Base-by-base conservation (phyloP, 202 grass and related monocot genomes). In the Panicum virgatum region DNA sequence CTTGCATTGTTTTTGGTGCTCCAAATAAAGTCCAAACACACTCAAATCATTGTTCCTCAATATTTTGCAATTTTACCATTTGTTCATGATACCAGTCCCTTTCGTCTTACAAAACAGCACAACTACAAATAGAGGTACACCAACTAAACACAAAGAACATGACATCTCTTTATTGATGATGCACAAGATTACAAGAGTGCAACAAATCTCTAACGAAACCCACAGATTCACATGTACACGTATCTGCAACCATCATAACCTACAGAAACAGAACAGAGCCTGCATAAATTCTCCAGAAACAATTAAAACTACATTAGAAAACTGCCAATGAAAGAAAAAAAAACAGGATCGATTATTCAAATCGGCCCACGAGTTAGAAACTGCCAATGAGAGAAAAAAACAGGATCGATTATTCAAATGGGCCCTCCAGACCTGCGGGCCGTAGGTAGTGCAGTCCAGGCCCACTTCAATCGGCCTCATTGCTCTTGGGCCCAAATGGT, bases 201-300 rank as follows among this genome's bases (percentile, higher is more conserved):
- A 46, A 27, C 27, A 60, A 59, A 42, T 76, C n/a, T 45, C 23
- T 2, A 23, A 60, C 14, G 12, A 50, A 45, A 13, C 15, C 14
- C 0, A 42, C 18, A 30, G 15, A 20, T 34, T 88, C 80, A 79
- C 48, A 73, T 57, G 58, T 30, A 78, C 18, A 50, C 50, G 3
- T 83, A 88, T 9, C 1, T 39, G 32, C 86, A 88, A 15, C 52
- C 86, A 32, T 59, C 51, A 0, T 83, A 79, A 42, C 80, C 80
- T 88, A 61, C 48, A 39, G n/a, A 51, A 10, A 77, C 3, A 36
- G n/a, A 62, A 66, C 30, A 72, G 23, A 57, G 6, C 1, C 3
- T 9, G 18, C 11, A 26, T 30, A 51, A 52, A 45, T 54, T 54
- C 8, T 22, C 7, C 20, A 9, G 7, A 52, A 52, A 52, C 44